Evolutionary conservation across 2,329 filamentous ascomycete genomes (phyloP), one percentile per base, ranked within the genome.

Genomic region (Botrytis galanthina): DNA sequence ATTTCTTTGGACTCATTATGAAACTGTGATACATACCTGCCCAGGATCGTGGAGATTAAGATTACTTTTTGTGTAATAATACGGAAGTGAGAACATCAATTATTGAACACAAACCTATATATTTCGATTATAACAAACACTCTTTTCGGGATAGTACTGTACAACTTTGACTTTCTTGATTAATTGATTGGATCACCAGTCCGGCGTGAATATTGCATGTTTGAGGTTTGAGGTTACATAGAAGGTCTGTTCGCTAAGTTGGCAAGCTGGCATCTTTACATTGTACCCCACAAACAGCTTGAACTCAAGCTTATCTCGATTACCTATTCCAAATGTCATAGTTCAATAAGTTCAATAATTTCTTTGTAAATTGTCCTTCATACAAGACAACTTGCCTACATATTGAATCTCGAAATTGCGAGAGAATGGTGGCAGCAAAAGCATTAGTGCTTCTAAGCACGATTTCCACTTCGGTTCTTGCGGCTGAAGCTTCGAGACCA

Each of bases 401-500:
- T 39, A 26, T 10, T 20, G 29, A 32, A 26, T 48, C 12, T 46
- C 10, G n/a, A 20, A 54, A 42, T 57, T 57, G 26, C 16, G 44
- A 35, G 16, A 76, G 18, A 29, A 81, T 81, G 80, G 76, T 76
- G 75, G 75, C 75, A 75, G 72, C 80, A 70, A 76, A 80, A 74
- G 76, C 78, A 76, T 73, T 80, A 71, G 76, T 81, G 75, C 78
- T 81, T 48, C 74, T 81, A 39, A 75, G 79, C 75, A 80, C 79
- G 26, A 73, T 81, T 39, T 77, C 79, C 35, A 76, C 76, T 37
- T 78, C 79, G 8, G 71, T 79, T 44, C 73, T 88, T 78, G 89
- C 88, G 77, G 89, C 91, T 81, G 90, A 91, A 75, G 86, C 88
- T 73, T 85, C 88, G 74, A 85, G 94, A 81, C 95, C 95, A 73